phyloP scores from a whole-genome alignment of 371 early-diverging fungal species.

The Massospora cicadina region DNA sequence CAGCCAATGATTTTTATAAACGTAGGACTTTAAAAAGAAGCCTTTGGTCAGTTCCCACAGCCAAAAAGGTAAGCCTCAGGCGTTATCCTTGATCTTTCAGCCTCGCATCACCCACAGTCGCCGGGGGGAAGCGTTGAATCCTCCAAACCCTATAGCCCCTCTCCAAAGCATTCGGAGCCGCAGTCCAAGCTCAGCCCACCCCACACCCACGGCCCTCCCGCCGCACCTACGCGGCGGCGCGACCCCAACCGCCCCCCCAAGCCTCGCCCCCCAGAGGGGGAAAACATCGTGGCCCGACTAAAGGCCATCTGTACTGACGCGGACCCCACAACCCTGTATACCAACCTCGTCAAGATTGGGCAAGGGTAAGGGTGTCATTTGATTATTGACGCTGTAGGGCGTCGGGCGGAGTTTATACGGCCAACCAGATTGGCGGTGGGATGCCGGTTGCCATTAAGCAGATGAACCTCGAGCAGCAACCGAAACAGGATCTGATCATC shows the following conservation, averaged over 20 bases:
- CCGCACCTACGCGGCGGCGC: conserved; percentile 15
- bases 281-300: conserved; percentile 69
- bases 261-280: conserved; percentile 16
- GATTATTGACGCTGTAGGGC: conserved; percentile 30
- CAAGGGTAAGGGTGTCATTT: conserved; percentile 47
- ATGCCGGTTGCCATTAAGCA: conserved; percentile 81
- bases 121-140: not conserved
- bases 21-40: conserved; percentile 14
- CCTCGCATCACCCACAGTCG: not conserved
- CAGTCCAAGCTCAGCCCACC: conserved; percentile 12
- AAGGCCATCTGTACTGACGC: conserved; percentile 74
- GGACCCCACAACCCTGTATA: conserved; percentile 61
- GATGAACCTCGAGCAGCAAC: conserved; percentile 89
- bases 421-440: conserved; percentile 44
- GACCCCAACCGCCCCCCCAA: conserved; percentile 12
- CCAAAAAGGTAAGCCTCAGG: conserved; percentile 14
- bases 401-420: conserved; percentile 86
- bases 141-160: not conserved
- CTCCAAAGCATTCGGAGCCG: not conserved
- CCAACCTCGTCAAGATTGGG: conserved; percentile 78
- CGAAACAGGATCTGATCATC: conserved; percentile 90
- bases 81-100: conserved; percentile 6
- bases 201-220: conserved; percentile 15
- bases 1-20: not conserved
- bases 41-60: conserved; percentile 12